Evolutionary conservation across 78 protist genomes (phyloP).

Genomic region (Anaeramoeba flamelloides): DNA sequence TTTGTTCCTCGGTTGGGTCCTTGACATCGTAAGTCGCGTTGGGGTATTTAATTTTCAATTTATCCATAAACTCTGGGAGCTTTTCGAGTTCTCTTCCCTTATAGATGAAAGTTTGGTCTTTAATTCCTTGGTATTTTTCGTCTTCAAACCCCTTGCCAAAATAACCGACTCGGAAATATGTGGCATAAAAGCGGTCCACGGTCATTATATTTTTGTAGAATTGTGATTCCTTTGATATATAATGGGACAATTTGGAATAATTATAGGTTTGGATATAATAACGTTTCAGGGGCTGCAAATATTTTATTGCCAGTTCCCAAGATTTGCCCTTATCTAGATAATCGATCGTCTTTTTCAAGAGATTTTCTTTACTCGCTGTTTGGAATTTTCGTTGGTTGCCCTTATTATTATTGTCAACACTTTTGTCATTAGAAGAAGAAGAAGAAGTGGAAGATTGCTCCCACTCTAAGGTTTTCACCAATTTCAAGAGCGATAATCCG

Average conservation of each 20-base stretch:
- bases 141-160: conserved; percentile 35
- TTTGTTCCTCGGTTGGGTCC: conserved; percentile 21
- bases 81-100: conserved; percentile 39
- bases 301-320: conserved; percentile 43
- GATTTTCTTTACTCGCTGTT: conserved; percentile 23
- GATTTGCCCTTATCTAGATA: conserved; percentile 46
- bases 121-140: no score
- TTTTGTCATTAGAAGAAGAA: no score
- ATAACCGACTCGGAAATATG: conserved; percentile 51
- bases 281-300: conserved; percentile 15
- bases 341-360: conserved; percentile 25
- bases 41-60: conserved; percentile 36
- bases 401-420: no score
- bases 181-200: conserved; percentile 36
- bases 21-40: conserved; percentile 29
- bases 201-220: conserved; percentile 34
- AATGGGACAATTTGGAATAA: conserved; percentile 23
- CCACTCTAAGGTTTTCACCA: conserved; percentile 39
- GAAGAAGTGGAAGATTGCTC: conserved; percentile 6
- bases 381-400: not conserved
- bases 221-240: conserved; percentile 13
- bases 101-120: conserved; percentile 43
- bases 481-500: conserved; percentile 33
- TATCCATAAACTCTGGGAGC: conserved; percentile 31
- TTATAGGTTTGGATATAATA: conserved; percentile 31